phyloP scores from a whole-genome alignment of 2,329 filamentous ascomycete genomes.

The Trichoderma koningii region DNA sequence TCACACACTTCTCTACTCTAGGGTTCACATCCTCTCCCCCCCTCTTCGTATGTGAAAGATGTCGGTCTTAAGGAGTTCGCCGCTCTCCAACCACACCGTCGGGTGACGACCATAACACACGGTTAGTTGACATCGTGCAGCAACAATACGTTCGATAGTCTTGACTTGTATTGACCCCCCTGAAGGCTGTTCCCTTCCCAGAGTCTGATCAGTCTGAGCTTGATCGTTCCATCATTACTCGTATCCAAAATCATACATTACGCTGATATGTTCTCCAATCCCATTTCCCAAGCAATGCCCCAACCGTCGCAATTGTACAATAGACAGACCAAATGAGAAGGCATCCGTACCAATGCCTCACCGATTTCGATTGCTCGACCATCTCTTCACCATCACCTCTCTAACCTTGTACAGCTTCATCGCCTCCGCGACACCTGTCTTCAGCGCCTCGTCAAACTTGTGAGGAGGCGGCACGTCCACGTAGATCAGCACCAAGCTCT shows the following conservation, averaged over 20 bases:
- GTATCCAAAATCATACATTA: conserved; percentile 4
- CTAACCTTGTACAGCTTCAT: conserved; percentile 73
- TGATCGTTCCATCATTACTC: conserved; percentile 20
- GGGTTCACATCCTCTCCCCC: too few relatives aligned
- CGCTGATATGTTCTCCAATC: conserved; percentile 7
- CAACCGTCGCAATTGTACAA: not conserved
- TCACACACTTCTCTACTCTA: too few relatives aligned
- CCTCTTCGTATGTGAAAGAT: too few relatives aligned
- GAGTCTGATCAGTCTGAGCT: not conserved
- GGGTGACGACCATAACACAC: too few relatives aligned
- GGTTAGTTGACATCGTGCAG: not conserved
- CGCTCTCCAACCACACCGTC: not conserved
- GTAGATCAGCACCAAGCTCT: conserved; percentile 86
- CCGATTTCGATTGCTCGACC: conserved; percentile 77
- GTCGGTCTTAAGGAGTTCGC: not conserved
- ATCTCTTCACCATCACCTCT: conserved; percentile 79
- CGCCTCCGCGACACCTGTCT: conserved; percentile 61
- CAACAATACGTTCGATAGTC: not conserved
- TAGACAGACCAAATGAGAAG: not conserved
- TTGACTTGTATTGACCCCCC: not conserved
- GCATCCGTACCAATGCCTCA: conserved; percentile 1
- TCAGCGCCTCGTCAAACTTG: conserved; percentile 47
- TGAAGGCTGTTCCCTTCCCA: not conserved
- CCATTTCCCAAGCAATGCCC: not conserved
- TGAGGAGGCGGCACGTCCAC: conserved; percentile 81